These are phyloP conservation scores for Termitomyces sp. DNA, from an alignment of 768 basidiomycete species.

Conservation along the genomic window DNA sequence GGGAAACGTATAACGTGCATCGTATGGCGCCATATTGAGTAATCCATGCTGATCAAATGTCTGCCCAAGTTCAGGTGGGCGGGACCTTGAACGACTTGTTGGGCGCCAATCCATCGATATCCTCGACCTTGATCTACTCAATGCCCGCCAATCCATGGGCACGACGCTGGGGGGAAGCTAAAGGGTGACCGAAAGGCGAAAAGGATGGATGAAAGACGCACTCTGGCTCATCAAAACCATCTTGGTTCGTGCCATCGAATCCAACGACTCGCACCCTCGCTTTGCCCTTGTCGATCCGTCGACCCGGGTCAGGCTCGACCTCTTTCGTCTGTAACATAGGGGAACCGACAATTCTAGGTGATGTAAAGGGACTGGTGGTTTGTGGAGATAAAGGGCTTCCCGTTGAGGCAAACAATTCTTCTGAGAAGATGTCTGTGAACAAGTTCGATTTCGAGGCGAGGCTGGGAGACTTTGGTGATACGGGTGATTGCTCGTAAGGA, in stretches of 20 bases:
- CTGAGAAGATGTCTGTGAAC: constrained; percentile 67
- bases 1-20: constrained; percentile 44
- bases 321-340: constrained; percentile 53
- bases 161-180: constrained; percentile 35
- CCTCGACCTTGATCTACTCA: constrained; percentile 87
- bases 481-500: constrained; percentile 24
- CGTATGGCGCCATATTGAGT: constrained; percentile 28
- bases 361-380: constrained; percentile 53
- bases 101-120: constrained; percentile 92
- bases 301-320: constrained; percentile 54
- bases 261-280: constrained; percentile 73
- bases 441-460: constrained; percentile 56
- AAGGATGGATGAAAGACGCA: constrained; percentile 34
- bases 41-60: constrained; percentile 43
- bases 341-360: constrained; percentile 63
- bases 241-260: constrained; percentile 74
- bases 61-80: constrained; percentile 54
- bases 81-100: constrained; percentile 69
- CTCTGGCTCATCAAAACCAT: constrained; percentile 70
- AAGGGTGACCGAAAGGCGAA: constrained; percentile 1
- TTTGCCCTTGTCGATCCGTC: constrained; percentile 79
- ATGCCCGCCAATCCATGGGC: constrained; percentile 90
- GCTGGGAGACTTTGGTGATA: constrained; percentile 40
- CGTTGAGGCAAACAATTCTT: constrained; percentile 52
- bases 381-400: constrained; percentile 34